Percentiles rank a stretch among this genome's conserved stretches.
Evolutionary conservation across 768 basidiomycete genomes (phyloP).

Genomic region (Tulasnella sp.): DNA sequence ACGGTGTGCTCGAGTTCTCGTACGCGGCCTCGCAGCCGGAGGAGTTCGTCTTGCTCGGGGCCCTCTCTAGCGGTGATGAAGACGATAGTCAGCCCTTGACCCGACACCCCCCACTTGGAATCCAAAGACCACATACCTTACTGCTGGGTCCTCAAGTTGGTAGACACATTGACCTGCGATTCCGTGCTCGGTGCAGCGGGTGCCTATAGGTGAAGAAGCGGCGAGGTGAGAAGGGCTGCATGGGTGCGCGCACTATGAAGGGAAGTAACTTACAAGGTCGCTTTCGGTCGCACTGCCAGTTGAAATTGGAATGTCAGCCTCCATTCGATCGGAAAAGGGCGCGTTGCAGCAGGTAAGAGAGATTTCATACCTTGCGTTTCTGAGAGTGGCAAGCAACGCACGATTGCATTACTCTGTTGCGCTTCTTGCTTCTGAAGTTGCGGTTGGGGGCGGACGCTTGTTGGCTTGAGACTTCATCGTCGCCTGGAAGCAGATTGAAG

Average conservation of each 20-base stretch:
- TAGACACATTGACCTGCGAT: conserved; percentile 34
- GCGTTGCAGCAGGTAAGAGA: background rate
- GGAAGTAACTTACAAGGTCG: conserved; percentile 86
- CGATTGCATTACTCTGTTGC: conserved; percentile 90
- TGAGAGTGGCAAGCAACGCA: conserved; percentile 85
- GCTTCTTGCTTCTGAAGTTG: conserved; percentile 69
- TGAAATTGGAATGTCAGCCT: conserved; percentile 32
- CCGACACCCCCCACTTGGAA: background rate
- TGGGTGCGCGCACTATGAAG: conserved; percentile 48
- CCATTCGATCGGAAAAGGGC: conserved; percentile 23
- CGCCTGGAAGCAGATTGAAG: conserved; percentile 14
- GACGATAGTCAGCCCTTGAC: conserved; percentile 10
- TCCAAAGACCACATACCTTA: conserved; percentile 24
- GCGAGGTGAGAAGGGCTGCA: conserved; percentile 14
- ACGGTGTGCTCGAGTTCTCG: conserved; percentile 34
- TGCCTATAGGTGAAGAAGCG: conserved; percentile 26
- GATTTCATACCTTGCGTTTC: conserved; percentile 73
- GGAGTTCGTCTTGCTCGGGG: conserved; percentile 34
- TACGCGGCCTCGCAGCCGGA: conserved; percentile 32
- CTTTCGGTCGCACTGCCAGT: conserved; percentile 80
- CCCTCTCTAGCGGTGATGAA: conserved; percentile 27
- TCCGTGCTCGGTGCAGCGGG: conserved; percentile 32
- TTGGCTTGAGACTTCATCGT: conserved; percentile 30
- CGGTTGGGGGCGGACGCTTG: conserved; percentile 41
- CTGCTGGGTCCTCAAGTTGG: conserved; percentile 30